phyloP scores from a whole-genome alignment of 495 filamentous ascomycete species.

The Chaetomium tenue region DNA sequence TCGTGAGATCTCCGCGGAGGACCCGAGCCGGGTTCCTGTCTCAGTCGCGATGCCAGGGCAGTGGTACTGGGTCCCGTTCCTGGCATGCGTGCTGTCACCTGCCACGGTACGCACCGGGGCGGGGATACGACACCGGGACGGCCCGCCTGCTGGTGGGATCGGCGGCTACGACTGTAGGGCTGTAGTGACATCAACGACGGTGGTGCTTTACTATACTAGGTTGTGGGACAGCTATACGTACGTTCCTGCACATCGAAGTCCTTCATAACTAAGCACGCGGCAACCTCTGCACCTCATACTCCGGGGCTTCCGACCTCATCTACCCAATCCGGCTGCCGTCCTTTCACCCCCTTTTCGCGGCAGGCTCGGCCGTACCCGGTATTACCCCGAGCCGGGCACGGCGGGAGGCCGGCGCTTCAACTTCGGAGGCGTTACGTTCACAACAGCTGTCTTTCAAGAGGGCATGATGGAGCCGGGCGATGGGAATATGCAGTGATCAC shows the following conservation, averaged over 20 bases:
- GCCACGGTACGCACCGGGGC: conserved; percentile 8
- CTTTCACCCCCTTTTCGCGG: no score
- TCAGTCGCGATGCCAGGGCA: conserved; percentile 35
- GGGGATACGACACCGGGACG: conserved; percentile 10
- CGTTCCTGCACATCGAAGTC: background rate
- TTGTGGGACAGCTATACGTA: background rate
- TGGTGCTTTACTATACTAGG: background rate
- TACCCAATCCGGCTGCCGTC: background rate
- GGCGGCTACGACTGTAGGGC: background rate
- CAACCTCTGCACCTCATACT: background rate
- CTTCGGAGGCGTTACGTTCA: background rate
- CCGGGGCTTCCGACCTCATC: background rate
- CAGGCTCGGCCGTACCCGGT: background rate
- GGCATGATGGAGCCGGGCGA: background rate
- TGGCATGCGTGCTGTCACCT: conserved; percentile 20
- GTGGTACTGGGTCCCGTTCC: conserved; percentile 42
- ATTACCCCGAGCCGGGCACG: background rate
- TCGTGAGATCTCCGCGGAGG: conserved; percentile 41
- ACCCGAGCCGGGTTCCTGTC: conserved; percentile 41
- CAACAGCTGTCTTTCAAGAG: background rate
- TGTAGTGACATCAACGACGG: conserved; percentile 11
- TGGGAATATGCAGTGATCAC: background rate
- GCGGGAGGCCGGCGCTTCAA: background rate
- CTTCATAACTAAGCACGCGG: background rate
- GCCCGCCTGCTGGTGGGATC: conserved; percentile 7